Evolutionary conservation across 2,329 filamentous ascomycete genomes (phyloP), one percentile per base, ranked within the genome.

Genomic region (Helotiales sp.): DNA sequence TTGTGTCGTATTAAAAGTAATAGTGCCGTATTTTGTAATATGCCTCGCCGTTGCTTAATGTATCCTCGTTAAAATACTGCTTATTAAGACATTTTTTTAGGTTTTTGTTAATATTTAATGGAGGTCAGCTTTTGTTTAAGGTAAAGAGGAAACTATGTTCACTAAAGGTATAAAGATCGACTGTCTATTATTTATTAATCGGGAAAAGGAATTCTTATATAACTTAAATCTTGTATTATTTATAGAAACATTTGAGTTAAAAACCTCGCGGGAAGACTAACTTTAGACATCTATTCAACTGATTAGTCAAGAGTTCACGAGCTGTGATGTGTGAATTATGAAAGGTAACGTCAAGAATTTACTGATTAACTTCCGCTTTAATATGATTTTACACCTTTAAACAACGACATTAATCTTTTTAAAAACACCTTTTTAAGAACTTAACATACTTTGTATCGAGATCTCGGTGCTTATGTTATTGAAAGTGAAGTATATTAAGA

Each of bases 321-420:
- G 45, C 58, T 20, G 30, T 57, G 24, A 61, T 26, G 28, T 61
- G 17, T 1, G 64, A 68, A 24, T 30, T 55, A 17, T 54, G 43
- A 26, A 75, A 62, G 34, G 63, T 67, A 62, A 63, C 69, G 55
- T 69, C 50, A 11, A 79, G 74, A 58, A 71, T n/a, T 63, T 73
- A 54, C n/a, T n/a, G n/a, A n/a, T n/a, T n/a, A n/a, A n/a, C n/a
- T n/a, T n/a, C n/a, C n/a, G n/a, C n/a, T n/a, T 63, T 70, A 7
- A 47, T 47, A 22, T 47, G 43, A 70, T 79, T 77, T 45, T 62
- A 49, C 34, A 77, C 26, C 66, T 77, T 69, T 20, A 58, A 58
- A 26, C 40, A 32, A 37, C 43, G 54, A 54, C 64, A 67, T 47
- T 30, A 26, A 32, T 67, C 67, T 34, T 67, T 69, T 15, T 30